Base-by-base conservation (phyloP, 2,329 filamentous ascomycete genomes). In the Talaromyces verruculosus region DNA sequence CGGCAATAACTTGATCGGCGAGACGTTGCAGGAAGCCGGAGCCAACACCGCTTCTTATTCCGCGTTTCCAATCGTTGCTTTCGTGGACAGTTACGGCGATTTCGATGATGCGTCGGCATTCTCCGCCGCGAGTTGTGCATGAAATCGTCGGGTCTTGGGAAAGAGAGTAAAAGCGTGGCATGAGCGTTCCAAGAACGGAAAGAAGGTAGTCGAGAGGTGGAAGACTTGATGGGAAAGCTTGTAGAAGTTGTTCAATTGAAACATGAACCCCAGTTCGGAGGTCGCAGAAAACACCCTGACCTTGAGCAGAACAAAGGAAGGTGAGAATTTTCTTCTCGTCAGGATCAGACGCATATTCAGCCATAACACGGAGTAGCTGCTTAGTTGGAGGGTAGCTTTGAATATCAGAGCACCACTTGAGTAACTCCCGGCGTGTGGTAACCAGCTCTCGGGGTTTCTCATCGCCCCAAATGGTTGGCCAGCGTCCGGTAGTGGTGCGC, bases 381-480 rank as follows among this genome's bases (percentile, higher is more conserved):
- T 98, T 98, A 39, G 91, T 96, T 0, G 95, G 94, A 1, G 94
- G 89, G 72, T 94, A 93, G 15, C 92, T 96, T 77, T 97, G 93
- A 68, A 98, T 88, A 76, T 99, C 95, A 30, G 90, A 89, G 76
- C 93, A 97, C 95, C 95, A 99, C 10, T 91, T 96, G 64, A 99
- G 83, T n/a, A 99, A 83, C 76, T 96, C 94, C 60, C 94, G 87
- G 58, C 94, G 88, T 0, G 93, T 98, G 3, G 94, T 97, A 65
- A 93, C 83, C n/a, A 99, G 83, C 75, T 95, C 89, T 65, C 95
- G 88, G 6, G 93, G 80, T 77, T 91, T 81, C 22, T 98, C 94
- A 1, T 96, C 92, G 49, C 94, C 95, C 95, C 95, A 99, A 60
- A 99, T 96, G 0, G 95, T 99, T 3, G 95, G 95, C 94, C 94